Base-by-base conservation (phyloP, 345 rosid genomes). In the Nephelium lappaceum region DNA sequence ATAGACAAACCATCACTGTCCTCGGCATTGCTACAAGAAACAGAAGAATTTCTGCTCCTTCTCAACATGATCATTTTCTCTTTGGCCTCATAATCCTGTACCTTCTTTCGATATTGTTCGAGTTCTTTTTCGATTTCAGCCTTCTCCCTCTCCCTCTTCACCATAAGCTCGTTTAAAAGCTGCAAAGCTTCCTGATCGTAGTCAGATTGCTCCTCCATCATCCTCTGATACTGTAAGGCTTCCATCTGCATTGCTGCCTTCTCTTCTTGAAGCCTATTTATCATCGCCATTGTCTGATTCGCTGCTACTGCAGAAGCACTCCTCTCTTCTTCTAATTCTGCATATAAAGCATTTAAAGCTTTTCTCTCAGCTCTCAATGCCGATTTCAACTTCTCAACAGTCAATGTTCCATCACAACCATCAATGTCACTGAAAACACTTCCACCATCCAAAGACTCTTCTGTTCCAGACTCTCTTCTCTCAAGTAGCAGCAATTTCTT, bases 171-270 rank as follows among this genome's bases (percentile, higher is more conserved):
- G 79, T 94, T 97, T 80, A 97, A 78, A 36, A 93, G 78, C 89
- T 92, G 98, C 89, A 94, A 79, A 11, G 98, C 99, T 88, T 97
- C 98, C 82, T 97, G 99, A 73, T 97, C 99, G 15, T 93, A 97
- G 79, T 94, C 98, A 0, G 97, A 83, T 71, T 94, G 98, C 77
- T 97, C 99, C 66, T 97, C 99, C 99, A 97, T 97, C 98, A 97
- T 94, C 76, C 99, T 86, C 84, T 97, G 98, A 42, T 97, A 97
- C 83, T 97, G 99, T 83, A 94, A 81, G 19, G 98, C 99, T 78
- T 97, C 99, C 99, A 97, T 97, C 90, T 94, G 98, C 98, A 94
- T 91, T 15, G 98, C 98, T 0, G 99, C 97, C 82, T 93, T 97
- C 88, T 97, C 98, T 79, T 97, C 99, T 68, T 97, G 99, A 72